These are phyloP conservation scores for Pyrus pyrifolia DNA, from an alignment of 306 rosid species.

Conservation along the genomic window DNA sequence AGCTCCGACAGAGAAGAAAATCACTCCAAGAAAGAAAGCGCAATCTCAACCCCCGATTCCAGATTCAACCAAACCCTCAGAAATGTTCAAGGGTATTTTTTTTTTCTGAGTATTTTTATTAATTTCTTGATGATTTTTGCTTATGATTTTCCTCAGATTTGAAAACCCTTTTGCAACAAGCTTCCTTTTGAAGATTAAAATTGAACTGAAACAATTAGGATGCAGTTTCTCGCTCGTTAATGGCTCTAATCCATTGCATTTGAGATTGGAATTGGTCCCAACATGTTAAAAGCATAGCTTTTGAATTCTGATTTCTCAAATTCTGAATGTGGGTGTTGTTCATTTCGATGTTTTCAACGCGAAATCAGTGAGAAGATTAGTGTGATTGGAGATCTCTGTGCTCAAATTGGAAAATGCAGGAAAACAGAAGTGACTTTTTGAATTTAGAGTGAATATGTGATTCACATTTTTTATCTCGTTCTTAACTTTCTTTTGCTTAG, in stretches of 20 bases:
- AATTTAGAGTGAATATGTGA: neutral
- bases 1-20: conserved; percentile 32
- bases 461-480: neutral
- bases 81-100: conserved; percentile 78
- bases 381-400: conserved; percentile 25
- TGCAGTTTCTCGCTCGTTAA: conserved; percentile 12
- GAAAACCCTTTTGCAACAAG: neutral
- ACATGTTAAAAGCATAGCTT: conserved; percentile 12
- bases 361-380: neutral
- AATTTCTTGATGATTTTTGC: neutral
- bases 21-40: conserved; percentile 36
- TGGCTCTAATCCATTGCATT: conserved; percentile 5
- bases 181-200: conserved; percentile 9
- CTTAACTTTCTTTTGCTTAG: neutral
- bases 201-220: neutral
- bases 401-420: conserved; percentile 14
- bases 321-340: conserved; percentile 3
- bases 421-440: neutral
- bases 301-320: conserved; percentile 22
- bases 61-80: conserved; percentile 90
- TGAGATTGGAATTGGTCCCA: neutral
- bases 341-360: conserved; percentile 13
- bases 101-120: conserved; percentile 4
- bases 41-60: conserved; percentile 50
- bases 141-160: conserved; percentile 20